phyloP scores from a whole-genome alignment of 2,329 filamentous ascomycete species.

The Pleoardoris graminearum region DNA sequence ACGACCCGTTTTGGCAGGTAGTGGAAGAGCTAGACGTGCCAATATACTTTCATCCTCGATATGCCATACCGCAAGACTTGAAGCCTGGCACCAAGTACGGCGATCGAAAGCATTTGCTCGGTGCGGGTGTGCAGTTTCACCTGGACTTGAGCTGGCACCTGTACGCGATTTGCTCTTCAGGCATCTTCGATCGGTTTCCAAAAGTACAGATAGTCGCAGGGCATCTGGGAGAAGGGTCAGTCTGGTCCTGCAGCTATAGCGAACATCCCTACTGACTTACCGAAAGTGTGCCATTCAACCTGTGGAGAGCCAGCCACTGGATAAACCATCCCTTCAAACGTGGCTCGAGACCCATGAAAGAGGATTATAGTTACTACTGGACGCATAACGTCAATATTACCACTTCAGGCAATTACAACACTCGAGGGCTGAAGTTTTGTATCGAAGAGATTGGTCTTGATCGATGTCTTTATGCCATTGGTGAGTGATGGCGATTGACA shows the following conservation, averaged over 20 bases:
- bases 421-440: conserved; percentile 47
- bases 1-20: conserved; percentile 37
- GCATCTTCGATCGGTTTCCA: conserved; percentile 50
- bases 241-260: not conserved
- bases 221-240: conserved; percentile 49
- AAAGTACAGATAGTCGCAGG: conserved; percentile 49
- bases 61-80: conserved; percentile 33
- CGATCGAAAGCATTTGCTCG: conserved; percentile 32
- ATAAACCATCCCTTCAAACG: conserved; percentile 51
- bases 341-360: conserved; percentile 41
- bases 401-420: conserved; percentile 50
- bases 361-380: conserved; percentile 47
- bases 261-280: conserved; percentile 5
- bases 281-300: conserved; percentile 50
- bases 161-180: conserved; percentile 51
- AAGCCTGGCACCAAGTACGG: conserved; percentile 33
- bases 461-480: conserved; percentile 48
- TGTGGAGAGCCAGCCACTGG: conserved; percentile 47
- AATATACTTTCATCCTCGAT: conserved; percentile 41
- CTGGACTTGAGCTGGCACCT: conserved; percentile 52
- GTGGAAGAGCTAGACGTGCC: conserved; percentile 40
- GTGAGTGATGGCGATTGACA: conserved; percentile 11
- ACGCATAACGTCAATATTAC: conserved; percentile 50
- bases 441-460: conserved; percentile 47
- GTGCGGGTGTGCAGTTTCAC: conserved; percentile 44